These are phyloP conservation scores for Lactarius psammicola DNA, from an alignment of 768 basidiomycete genomes.

Conservation along the genomic window DNA sequence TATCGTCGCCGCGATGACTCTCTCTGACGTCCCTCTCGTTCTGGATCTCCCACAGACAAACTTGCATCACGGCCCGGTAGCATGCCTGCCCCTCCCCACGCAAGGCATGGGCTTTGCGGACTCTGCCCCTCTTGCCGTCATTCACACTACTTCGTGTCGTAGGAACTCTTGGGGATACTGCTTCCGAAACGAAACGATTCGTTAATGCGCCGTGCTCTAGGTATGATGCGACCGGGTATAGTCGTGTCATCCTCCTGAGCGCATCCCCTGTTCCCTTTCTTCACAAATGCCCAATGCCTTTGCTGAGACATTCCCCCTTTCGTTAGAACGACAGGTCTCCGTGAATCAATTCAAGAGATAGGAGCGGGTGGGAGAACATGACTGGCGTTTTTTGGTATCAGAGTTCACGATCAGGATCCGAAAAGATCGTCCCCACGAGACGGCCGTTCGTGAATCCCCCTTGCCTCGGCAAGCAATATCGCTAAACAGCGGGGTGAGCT, in stretches of 20 bases:
- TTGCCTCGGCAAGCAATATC: not conserved
- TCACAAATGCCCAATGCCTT: not conserved
- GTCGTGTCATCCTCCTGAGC: conserved; percentile 1
- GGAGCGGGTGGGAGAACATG: not conserved
- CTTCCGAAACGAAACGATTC: not conserved
- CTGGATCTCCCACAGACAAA: not conserved
- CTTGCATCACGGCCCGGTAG: not conserved
- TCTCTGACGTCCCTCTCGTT: not conserved
- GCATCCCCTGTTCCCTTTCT: conserved; percentile 9
- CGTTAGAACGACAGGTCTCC: conserved; percentile 6
- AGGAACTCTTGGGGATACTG: no score
- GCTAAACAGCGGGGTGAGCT: not conserved
- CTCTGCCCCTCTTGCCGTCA: not conserved
- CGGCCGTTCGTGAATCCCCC: not conserved
- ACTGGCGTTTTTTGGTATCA: conserved; percentile 13
- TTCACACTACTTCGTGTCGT: not conserved
- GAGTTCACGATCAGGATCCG: conserved; percentile 21
- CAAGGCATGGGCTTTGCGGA: conserved; percentile 6
- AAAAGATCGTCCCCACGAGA: conserved; percentile 10
- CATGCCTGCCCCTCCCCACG: not conserved
- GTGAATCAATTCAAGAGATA: conserved; percentile 13
- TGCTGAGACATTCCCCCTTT: conserved; percentile 6
- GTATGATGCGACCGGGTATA: conserved; percentile 7
- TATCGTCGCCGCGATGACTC: not conserved
- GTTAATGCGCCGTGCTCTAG: conserved; percentile 8